These are phyloP conservation scores for Parasarocladium wereldwijsianum DNA, from an alignment of 2,329 filamentous ascomycete species.

Conservation along the genomic window DNA sequence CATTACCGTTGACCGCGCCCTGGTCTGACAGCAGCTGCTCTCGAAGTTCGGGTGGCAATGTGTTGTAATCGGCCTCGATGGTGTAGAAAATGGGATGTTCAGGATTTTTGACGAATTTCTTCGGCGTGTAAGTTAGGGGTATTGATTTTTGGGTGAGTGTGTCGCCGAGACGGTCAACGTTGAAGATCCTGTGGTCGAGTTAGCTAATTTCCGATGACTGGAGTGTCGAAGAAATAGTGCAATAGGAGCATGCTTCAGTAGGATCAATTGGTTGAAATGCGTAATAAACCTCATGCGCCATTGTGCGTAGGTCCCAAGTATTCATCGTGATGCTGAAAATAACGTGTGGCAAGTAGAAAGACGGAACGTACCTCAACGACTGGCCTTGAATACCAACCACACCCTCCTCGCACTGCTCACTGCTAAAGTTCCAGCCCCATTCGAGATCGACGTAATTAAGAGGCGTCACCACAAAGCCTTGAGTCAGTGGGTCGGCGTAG, in stretches of 20 bases:
- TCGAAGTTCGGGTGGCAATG: conserved; percentile 65
- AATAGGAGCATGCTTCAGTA: not conserved
- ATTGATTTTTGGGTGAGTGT: conserved; percentile 80
- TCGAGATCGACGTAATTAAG: conserved; percentile 78
- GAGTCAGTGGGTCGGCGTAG: conserved; percentile 77
- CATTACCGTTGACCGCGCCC: conserved; percentile 55
- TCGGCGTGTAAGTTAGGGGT: conserved; percentile 77
- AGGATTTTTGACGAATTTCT: conserved; percentile 75
- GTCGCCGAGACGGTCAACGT: conserved; percentile 71
- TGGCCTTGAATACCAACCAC: conserved; percentile 89
- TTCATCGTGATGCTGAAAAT: conserved; percentile 44
- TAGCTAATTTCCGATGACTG: conserved; percentile 1
- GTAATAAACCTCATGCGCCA: conserved; percentile 8
- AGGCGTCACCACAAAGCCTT: conserved; percentile 82
- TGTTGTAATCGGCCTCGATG: conserved; percentile 86
- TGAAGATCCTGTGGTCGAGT: conserved; percentile 55
- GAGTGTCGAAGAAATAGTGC: not conserved
- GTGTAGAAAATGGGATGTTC: conserved; percentile 85
- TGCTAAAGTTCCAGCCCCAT: conserved; percentile 94
- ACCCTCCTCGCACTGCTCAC: conserved; percentile 82
- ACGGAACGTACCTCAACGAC: conserved; percentile 56
- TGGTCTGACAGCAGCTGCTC: conserved; percentile 62
- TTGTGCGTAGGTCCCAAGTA: conserved; percentile 40
- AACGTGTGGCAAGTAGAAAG: conserved; percentile 15
- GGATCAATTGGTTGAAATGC: conserved; percentile 4